Evolutionary conservation across 345 rosid species (phyloP).

Genomic region (Microcos paniculata): DNA sequence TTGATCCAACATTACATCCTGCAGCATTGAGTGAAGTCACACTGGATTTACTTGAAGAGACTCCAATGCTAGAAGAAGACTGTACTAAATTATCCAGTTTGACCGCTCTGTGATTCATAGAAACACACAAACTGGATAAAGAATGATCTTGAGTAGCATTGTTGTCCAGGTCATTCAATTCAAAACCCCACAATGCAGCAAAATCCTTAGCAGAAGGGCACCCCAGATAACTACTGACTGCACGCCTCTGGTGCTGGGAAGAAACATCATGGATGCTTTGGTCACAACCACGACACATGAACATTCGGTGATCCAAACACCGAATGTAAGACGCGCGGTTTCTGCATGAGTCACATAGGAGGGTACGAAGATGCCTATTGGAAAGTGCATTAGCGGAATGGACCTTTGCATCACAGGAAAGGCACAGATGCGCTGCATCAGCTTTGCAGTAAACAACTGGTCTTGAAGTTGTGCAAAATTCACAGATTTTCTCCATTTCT

Average conservation of each 20-base stretch:
- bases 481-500: constrained; percentile 67
- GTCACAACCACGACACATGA: constrained; percentile 64
- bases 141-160: constrained; percentile 12
- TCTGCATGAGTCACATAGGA: constrained; percentile 66
- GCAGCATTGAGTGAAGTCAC: constrained; percentile 18
- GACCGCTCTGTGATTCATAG: constrained; percentile 14
- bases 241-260: constrained; percentile 48
- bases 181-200: constrained; percentile 61
- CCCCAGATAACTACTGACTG: constrained; percentile 56
- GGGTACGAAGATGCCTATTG: constrained; percentile 66
- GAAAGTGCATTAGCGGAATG: constrained; percentile 92
- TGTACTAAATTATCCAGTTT: constrained; percentile 16
- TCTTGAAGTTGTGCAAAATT: constrained; percentile 66
- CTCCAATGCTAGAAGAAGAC: constrained; percentile 16
- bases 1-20: constrained; percentile 27
- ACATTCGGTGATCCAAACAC: constrained; percentile 67
- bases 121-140: constrained; percentile 24
- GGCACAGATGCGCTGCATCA: constrained; percentile 83
- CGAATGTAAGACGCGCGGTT: constrained; percentile 42
- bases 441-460: constrained; percentile 78
- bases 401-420: constrained; percentile 80
- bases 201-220: constrained; percentile 81
- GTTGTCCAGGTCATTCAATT: constrained; percentile 35
- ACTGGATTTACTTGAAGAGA: constrained; percentile 21
- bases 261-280: constrained; percentile 41